Evolutionary conservation across 1,284 basidiomycete genomes (phyloP), one percentile per base, ranked within the genome.

Genomic region (Singerocomus rubriflavus): DNA sequence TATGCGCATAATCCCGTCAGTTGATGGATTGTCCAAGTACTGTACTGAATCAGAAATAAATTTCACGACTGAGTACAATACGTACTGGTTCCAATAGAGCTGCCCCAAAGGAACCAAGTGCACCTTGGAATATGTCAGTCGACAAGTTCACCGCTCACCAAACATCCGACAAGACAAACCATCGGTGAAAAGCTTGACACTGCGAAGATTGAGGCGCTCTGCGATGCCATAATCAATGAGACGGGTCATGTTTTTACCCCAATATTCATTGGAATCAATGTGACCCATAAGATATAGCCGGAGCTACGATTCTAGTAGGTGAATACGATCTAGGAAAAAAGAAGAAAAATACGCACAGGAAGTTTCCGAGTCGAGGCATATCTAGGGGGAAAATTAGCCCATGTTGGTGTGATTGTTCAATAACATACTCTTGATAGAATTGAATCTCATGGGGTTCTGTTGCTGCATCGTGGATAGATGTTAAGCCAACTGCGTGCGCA

Each of bases 81-180:
- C 66, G 32, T 33, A 70, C 65, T 2, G 92, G 91, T 36, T 88
- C 80, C 14, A 91, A 73, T 52, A 98, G 77, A 1, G 94, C 93
- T 0, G 94, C 92, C 4, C 94, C 94, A 79, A 90, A 92, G 1
- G 88, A 92, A 0, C 94, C 93, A 2, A 98, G 78, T 1, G 95
- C 93, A 39, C 91, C 88, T 83, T 63, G 49, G 25, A 21, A 34
- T 1, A 13, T 14, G 41, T 63, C 14, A 64, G 54, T 32, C 6
- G 14, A 21, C 6, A 9, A 30, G 25, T 36, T n/a, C n/a, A n/a
- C n/a, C n/a, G n/a, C n/a, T 33, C n/a, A 12, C 5, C n/a, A 35
- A 13, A 17, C 34, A 30, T 32, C 10, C 11, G 5, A 0, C 2
- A 7, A 14, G 29, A 52, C 66, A 16, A 54, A 80, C 88, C 89